Percentiles rank a stretch among this genome's conserved stretches.
phyloP scores from a whole-genome alignment of 768 basidiomycete species.

The Pleurotus tuoliensis region DNA sequence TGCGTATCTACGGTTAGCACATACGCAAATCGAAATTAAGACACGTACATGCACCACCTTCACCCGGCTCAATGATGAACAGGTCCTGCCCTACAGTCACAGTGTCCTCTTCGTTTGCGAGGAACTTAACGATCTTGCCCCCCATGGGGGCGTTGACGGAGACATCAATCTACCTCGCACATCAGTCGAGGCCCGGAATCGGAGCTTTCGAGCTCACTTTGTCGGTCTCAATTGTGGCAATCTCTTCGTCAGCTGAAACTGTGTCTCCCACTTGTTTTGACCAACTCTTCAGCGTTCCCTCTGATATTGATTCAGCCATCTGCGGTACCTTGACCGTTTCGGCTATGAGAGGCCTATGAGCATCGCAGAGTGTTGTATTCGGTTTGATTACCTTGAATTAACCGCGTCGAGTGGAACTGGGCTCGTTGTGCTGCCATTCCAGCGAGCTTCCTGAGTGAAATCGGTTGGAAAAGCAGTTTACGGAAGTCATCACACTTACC shows the following conservation, averaged over 20 bases:
- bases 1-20: constrained; percentile 11
- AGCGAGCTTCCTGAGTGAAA: constrained; percentile 38
- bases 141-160: constrained; percentile 90
- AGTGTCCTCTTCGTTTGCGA: constrained; percentile 90
- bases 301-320: constrained; percentile 98
- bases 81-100: constrained; percentile 94
- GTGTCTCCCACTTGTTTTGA: constrained; percentile 89
- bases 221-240: constrained; percentile 98
- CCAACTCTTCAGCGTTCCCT: constrained; percentile 95
- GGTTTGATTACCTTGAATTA: constrained; percentile 59
- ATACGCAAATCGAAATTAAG: constrained; percentile 11
- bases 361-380: background rate
- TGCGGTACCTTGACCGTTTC: constrained; percentile 94
- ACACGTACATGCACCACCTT: constrained; percentile 45
- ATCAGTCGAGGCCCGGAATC: constrained; percentile 7
- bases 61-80: constrained; percentile 86
- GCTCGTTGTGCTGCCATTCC: constrained; percentile 45
- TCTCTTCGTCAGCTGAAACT: constrained; percentile 90
- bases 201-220: constrained; percentile 55
- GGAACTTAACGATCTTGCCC: constrained; percentile 82
- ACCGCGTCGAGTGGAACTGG: constrained; percentile 66
- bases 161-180: constrained; percentile 77
- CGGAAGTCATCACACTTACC: constrained; percentile 30
- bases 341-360: constrained; percentile 33
- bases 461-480: background rate